phyloP scores from a whole-genome alignment of 78 protist species.

The Salpingoeca rosetta region DNA sequence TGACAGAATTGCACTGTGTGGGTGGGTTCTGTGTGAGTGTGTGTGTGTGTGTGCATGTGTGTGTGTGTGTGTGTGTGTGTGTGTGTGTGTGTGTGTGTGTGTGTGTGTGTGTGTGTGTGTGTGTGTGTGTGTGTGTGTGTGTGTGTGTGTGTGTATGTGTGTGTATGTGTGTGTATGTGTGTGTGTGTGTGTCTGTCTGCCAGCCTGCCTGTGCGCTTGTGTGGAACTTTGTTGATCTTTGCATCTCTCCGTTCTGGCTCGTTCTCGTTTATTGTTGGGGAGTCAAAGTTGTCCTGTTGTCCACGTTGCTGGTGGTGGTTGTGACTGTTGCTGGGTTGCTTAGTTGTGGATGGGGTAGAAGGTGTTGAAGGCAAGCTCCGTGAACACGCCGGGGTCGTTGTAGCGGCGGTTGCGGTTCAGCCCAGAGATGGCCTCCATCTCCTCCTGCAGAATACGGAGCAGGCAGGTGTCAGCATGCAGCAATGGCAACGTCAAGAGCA shows the following conservation, averaged over 20 bases:
- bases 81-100: background rate
- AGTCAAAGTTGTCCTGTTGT: too few species aligned
- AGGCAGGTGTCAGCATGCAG: too few species aligned
- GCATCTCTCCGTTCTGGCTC: too few species aligned
- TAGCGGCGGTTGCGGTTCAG: background rate
- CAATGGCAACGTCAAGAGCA: too few species aligned
- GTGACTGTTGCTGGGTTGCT: too few species aligned
- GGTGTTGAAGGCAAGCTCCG: background rate
- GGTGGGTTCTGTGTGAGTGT: too few species aligned
- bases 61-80: background rate
- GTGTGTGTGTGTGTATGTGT: background rate
- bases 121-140: background rate
- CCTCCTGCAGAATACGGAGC: too few species aligned
- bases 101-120: background rate
- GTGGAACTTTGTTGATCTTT: too few species aligned
- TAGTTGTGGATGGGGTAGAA: background rate
- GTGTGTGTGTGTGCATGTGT: background rate
- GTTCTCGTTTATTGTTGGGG: too few species aligned
- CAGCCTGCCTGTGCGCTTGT: background rate
- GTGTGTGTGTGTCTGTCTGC: background rate
- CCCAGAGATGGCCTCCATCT: background rate
- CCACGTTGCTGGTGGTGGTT: too few species aligned
- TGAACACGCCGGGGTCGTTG: background rate
- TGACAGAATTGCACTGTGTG: too few species aligned
- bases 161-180: background rate